Percentiles rank a stretch among this genome's conserved stretches.
phyloP scores from a whole-genome alignment of 441 rosid genomes.

The Aquilaria agallochum region DNA sequence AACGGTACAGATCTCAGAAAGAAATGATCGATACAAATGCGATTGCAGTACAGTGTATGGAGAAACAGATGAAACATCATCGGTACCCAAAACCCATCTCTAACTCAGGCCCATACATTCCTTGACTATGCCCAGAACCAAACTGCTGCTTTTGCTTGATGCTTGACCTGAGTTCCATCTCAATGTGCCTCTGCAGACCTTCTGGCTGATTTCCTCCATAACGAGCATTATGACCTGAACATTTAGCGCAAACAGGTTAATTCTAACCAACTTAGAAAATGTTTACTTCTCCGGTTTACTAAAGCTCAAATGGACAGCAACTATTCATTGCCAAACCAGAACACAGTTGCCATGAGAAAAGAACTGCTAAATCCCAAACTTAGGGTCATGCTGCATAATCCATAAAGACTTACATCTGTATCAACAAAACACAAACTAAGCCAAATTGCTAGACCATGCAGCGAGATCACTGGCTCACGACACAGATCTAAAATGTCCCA shows the following conservation, averaged over 20 bases:
- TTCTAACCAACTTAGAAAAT: neutral
- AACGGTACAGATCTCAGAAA: conserved; percentile 18
- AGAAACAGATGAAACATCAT: conserved; percentile 22
- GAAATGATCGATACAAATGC: conserved; percentile 3
- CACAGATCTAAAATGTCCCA: too few species aligned
- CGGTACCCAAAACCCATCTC: conserved; percentile 75
- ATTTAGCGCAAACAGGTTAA: neutral
- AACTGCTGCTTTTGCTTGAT: conserved; percentile 53
- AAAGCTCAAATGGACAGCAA: too few species aligned
- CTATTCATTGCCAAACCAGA: too few species aligned
- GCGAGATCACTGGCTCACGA: too few species aligned
- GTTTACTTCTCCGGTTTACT: too few species aligned
- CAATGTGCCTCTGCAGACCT: conserved; percentile 68
- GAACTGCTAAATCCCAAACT: too few species aligned
- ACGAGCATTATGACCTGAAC: conserved; percentile 47
- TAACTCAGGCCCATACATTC: conserved; percentile 63
- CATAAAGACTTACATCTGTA: too few species aligned
- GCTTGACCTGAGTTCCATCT: conserved; percentile 73
- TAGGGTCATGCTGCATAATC: too few species aligned
- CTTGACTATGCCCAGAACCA: conserved; percentile 49
- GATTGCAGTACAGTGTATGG: conserved; percentile 17
- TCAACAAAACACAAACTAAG: too few species aligned
- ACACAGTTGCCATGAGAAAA: too few species aligned
- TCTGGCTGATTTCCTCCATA: conserved; percentile 56
- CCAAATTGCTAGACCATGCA: too few species aligned